These are phyloP conservation scores for Ophiostoma populinum DNA, from an alignment of 2,329 filamentous ascomycete genomes.

Conservation along the genomic window DNA sequence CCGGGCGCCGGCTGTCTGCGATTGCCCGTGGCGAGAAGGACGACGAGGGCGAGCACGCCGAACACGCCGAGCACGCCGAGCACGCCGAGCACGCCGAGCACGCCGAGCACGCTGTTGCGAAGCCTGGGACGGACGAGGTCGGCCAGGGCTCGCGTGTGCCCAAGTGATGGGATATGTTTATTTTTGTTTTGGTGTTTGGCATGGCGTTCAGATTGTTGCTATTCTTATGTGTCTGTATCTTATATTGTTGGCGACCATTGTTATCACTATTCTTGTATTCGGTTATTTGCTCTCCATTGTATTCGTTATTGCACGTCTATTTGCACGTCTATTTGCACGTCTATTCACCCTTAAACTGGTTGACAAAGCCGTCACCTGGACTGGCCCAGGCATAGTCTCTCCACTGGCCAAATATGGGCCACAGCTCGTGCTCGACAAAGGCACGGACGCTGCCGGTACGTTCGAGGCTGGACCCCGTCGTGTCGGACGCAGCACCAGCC, in stretches of 20 bases:
- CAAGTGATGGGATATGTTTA: neutral
- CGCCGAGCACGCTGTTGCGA: slow-evolving; percentile 2
- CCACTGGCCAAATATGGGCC: slow-evolving; percentile 40
- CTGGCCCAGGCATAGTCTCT: slow-evolving; percentile 37
- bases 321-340: too few relatives aligned
- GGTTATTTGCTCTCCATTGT: neutral
- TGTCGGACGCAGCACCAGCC: slow-evolving; percentile 8
- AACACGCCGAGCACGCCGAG: neutral
- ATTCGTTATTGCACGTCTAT: neutral
- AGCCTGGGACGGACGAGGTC: neutral
- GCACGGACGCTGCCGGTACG: slow-evolving; percentile 16
- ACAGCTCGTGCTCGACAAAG: slow-evolving; percentile 27
- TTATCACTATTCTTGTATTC: slow-evolving; percentile 1
- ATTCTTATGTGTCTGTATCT: too few relatives aligned
- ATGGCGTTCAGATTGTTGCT: too few relatives aligned
- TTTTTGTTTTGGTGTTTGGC: neutral
- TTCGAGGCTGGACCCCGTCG: slow-evolving; percentile 13
- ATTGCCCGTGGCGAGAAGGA: slow-evolving; percentile 14
- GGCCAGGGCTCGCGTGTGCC: neutral
- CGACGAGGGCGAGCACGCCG: slow-evolving; percentile 6
- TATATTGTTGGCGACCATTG: neutral
- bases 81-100: slow-evolving; percentile 21
- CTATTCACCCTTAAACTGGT: slow-evolving; percentile 8
- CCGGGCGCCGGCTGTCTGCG: slow-evolving; percentile 17
- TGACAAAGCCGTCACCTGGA: slow-evolving; percentile 11